Evolutionary conservation across 1,284 basidiomycete species (phyloP).

Genomic region (Ceraceosorus guamensis): DNA sequence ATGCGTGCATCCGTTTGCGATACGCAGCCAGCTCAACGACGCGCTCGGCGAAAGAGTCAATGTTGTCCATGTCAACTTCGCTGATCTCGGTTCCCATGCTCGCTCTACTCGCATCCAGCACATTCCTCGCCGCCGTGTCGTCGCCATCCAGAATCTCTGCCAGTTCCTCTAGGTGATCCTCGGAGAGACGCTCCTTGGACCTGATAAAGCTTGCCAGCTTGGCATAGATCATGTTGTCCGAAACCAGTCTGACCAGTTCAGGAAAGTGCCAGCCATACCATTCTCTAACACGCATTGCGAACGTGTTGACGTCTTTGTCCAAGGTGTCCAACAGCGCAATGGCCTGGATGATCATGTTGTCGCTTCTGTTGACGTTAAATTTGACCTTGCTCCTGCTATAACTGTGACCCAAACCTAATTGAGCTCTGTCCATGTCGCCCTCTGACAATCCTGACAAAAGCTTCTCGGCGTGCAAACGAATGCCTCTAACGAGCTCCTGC

Average conservation of each 20-base stretch:
- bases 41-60: conserved; percentile 80
- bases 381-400: conserved; percentile 91
- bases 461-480: conserved; percentile 85
- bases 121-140: conserved; percentile 77
- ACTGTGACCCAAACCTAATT: conserved; percentile 88
- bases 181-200: conserved; percentile 63
- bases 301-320: conserved; percentile 99
- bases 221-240: conserved; percentile 95
- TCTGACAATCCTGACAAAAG: conserved; percentile 67
- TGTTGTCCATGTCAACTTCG: conserved; percentile 93
- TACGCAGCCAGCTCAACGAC: conserved; percentile 90
- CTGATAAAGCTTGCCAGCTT: conserved; percentile 78
- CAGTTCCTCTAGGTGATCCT: conserved; percentile 70
- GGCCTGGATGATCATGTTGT: conserved; percentile 99
- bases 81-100: conserved; percentile 92
- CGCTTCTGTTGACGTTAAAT: conserved; percentile 98
- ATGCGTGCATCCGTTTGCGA: conserved; percentile 80
- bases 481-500: conserved; percentile 83
- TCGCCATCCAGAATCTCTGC: conserved; percentile 79
- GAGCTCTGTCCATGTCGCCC: conserved; percentile 79
- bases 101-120: conserved; percentile 85
- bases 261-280: conserved; percentile 99
- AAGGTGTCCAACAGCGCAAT: conserved; percentile 97
- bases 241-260: conserved; percentile 86
- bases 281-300: conserved; percentile 94